A percentile compares a stretch with the other conserved stretches of the same genome.
Conservation (phyloP, 495 filamentous ascomycete species). For the Penicillium goetzii region DNA sequence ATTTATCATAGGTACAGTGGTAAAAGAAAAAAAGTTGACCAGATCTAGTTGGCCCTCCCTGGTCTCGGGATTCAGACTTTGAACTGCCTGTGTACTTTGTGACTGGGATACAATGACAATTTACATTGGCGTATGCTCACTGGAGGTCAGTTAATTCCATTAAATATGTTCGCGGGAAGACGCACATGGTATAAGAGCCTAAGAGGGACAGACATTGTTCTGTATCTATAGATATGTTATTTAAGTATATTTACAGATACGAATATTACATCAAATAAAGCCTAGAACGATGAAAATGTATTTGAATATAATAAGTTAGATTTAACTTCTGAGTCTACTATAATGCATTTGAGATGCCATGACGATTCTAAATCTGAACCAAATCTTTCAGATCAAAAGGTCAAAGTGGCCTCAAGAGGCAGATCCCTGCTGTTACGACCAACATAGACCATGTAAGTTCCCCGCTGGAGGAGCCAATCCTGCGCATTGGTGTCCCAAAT, state of each 20-base stretch:
- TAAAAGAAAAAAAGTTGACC: too few relatives aligned
- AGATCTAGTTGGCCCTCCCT: too few relatives aligned
- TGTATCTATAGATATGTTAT: too few relatives aligned
- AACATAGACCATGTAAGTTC: constrained; percentile 55
- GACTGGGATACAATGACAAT: too few relatives aligned
- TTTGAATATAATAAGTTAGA: not conserved
- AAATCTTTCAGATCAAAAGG: not conserved
- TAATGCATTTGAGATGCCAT: not conserved
- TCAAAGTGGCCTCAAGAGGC: constrained; percentile 16
- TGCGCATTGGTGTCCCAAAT: constrained; percentile 66
- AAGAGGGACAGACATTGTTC: too few relatives aligned
- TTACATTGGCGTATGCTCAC: too few relatives aligned
- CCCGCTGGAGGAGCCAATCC: constrained; percentile 58
- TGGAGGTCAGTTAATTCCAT: too few relatives aligned
- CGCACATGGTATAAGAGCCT: too few relatives aligned
- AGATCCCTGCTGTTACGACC: constrained; percentile 51
- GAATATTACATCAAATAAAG: not conserved
- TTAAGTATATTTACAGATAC: not conserved
- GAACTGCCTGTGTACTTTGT: too few relatives aligned
- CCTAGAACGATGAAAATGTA: not conserved
- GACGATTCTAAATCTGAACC: not conserved
- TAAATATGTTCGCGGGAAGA: too few relatives aligned
- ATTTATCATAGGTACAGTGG: too few relatives aligned
- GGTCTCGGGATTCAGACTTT: too few relatives aligned
- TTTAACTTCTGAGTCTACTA: not conserved